Evolutionary conservation across 148 eudicot genomes (phyloP), one percentile per base, ranked within the genome.

Genomic region (Camellia japonica): DNA sequence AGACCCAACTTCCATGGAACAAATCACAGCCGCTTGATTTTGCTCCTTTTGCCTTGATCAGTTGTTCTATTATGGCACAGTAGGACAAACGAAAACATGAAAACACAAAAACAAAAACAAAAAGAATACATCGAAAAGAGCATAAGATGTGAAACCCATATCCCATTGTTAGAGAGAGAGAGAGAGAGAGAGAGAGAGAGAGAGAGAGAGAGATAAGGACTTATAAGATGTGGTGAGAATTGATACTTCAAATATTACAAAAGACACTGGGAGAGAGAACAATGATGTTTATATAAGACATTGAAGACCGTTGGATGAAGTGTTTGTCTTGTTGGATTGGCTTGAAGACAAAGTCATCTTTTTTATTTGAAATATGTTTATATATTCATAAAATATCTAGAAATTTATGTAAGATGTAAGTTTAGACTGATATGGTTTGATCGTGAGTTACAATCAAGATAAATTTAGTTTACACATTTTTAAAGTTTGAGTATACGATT

Each of bases 1-100:
- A 71, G 12, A 80, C 86, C 93, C 93, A 90, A 56, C 75, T 85
- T 38, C 90, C 93, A 65, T 76, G n/a, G 75, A 82, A 90, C 20
- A 88, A 43, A 55, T 86, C 71, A 59, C 92, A 90, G 38, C 77
- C 76, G 14, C 19, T 38, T 38, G 52, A 56, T 58, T 43, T 1
- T 74, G 49, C 43, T 56, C 11, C 3, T 59, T 19, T 58, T 43
- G 19, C 15, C 42, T 74, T 73, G 3, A 6, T 41, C 63, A 16
- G 20, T n/a, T 59, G 49, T 51, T 74, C 66, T 59, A 41, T 10
- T 41, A 38, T 59, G 0, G 46, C 51, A 74, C 30, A 38, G 1
- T 49, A 59, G 3, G 64, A 74, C 4, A 19, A 49, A 13, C 49
- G 66, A 74, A 74, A n/a, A 74, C 47, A 19, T 41, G 38, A 74